These are phyloP conservation scores for Pichia cactophila DNA, from an alignment of 1,139 yeast genomes.

Conservation along the genomic window DNA sequence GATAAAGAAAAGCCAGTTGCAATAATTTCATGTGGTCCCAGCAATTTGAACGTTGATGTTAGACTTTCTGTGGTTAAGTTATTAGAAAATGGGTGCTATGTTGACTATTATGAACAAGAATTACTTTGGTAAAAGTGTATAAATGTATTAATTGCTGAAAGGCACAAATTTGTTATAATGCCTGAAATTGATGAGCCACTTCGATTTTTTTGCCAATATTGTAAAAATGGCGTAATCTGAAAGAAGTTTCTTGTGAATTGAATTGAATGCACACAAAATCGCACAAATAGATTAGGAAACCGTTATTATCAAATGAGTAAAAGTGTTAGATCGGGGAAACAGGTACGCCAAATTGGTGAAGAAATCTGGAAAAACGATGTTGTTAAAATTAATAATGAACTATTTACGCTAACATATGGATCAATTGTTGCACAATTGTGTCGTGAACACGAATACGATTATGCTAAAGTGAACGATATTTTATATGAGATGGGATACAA, in stretches of 20 bases:
- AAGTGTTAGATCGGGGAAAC: not conserved
- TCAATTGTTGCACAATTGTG: conserved; percentile 91
- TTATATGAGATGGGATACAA: conserved; percentile 92
- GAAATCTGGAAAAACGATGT: conserved; percentile 88
- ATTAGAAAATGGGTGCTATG: conserved; percentile 19
- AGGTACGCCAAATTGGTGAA: conserved; percentile 46
- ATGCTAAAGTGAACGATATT: conserved; percentile 70
- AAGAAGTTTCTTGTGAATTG: not conserved
- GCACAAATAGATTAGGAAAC: too few relatives aligned
- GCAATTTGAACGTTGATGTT: conserved; percentile 27
- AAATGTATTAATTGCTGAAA: not conserved
- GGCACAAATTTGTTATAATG: too few relatives aligned
- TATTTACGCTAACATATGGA: conserved; percentile 89
- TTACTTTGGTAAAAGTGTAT: conserved; percentile 25
- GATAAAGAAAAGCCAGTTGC: conserved; percentile 23
- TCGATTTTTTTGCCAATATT: too few relatives aligned
- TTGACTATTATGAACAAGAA: conserved; percentile 32
- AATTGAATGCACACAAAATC: too few relatives aligned
- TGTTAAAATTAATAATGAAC: conserved; percentile 87
- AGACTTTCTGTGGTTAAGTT: conserved; percentile 26
- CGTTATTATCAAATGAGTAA: not conserved
- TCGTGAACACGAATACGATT: conserved; percentile 71
- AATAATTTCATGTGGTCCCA: conserved; percentile 31
- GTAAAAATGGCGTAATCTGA: not conserved
- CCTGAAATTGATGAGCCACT: not conserved